phyloP scores from a whole-genome alignment of 192 early-diverging fungal genomes.

The Coemansia sp. region DNA sequence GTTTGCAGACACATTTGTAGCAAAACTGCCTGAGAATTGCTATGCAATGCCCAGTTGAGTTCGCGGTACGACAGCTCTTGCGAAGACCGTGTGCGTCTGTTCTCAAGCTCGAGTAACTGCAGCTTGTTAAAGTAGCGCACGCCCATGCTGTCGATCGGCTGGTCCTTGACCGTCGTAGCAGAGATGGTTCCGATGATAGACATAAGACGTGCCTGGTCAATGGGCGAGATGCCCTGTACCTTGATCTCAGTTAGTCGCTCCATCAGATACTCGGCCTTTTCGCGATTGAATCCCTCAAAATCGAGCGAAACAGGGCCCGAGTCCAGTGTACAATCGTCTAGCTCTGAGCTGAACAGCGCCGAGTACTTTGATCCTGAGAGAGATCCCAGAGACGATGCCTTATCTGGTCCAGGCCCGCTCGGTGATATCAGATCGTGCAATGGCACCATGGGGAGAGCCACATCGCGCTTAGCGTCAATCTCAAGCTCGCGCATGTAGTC shows the following conservation, averaged over 20 bases:
- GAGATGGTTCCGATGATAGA: constrained; percentile 73
- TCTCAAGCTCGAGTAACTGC: constrained; percentile 61
- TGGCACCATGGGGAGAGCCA: constrained; percentile 34
- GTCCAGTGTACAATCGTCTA: constrained; percentile 3
- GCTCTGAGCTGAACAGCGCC: constrained; percentile 18
- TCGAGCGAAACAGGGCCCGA: constrained; percentile 23
- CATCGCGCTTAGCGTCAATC: constrained; percentile 20
- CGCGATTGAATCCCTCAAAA: constrained; percentile 38
- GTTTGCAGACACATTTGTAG: constrained; percentile 36
- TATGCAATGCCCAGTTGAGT: constrained; percentile 80
- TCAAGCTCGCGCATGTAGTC: constrained; percentile 45
- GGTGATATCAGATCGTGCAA: constrained; percentile 29
- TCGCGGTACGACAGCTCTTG: constrained; percentile 66
- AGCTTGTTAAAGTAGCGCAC: constrained; percentile 79
- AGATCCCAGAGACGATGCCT: background rate
- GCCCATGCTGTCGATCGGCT: constrained; percentile 86
- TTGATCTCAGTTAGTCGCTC: constrained; percentile 52
- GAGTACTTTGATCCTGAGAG: constrained; percentile 24
- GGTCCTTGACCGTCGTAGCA: constrained; percentile 61
- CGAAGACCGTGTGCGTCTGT: constrained; percentile 53
- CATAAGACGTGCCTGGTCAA: constrained; percentile 71
- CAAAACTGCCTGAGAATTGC: constrained; percentile 76
- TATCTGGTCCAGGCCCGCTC: background rate
- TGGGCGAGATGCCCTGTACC: constrained; percentile 59
- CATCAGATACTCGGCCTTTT: constrained; percentile 47